Evolutionary conservation across 208 protist species (phyloP), one percentile per base, ranked within the genome.

Genomic region (Trypanosomatidae sp.): DNA sequence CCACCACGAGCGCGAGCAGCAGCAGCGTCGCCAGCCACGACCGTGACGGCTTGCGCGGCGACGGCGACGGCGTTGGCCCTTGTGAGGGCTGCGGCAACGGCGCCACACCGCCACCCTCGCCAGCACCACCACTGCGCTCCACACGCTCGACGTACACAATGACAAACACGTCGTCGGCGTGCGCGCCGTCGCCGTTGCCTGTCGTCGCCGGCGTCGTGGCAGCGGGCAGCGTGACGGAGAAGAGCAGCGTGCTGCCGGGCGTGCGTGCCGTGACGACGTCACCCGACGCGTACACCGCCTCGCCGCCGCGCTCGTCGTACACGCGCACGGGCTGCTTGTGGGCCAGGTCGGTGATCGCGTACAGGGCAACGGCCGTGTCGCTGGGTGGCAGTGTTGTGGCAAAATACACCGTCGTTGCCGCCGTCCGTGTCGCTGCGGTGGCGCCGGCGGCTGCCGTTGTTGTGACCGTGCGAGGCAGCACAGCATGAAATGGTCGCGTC

Each of bases 381-480:
- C 13, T 48, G 13, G 57, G n/a, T 1, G 70, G 60, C 15, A 70
- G 46, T 0, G 49, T 33, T n/a, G 66, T 60, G 32, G 62, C 66
- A 56, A 91, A 87, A 49, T 71, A 87, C 22, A 76, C 52, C 6
- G 38, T 69, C 1, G 64, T 48, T n/a, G n/a, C n/a, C n/a, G n/a
- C n/a, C n/a, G n/a, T n/a, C n/a, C n/a, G n/a, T n/a, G n/a, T n/a
- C n/a, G n/a, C n/a, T n/a, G n/a, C n/a, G n/a, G n/a, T n/a, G n/a
- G n/a, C n/a, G n/a, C n/a, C n/a, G n/a, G n/a, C 11, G 40, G 27
- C 13, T 48, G 21, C 30, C 22, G 15, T 28, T 30, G 58, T 41
- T 33, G 7, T 10, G n/a, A 66, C 38, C 11, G 26, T 51, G 16
- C 33, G 59, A 10, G 81, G 76, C 39, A 90, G 46, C 6, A 58